phyloP scores from a whole-genome alignment of 768 basidiomycete genomes.

The Russula brevipes region DNA sequence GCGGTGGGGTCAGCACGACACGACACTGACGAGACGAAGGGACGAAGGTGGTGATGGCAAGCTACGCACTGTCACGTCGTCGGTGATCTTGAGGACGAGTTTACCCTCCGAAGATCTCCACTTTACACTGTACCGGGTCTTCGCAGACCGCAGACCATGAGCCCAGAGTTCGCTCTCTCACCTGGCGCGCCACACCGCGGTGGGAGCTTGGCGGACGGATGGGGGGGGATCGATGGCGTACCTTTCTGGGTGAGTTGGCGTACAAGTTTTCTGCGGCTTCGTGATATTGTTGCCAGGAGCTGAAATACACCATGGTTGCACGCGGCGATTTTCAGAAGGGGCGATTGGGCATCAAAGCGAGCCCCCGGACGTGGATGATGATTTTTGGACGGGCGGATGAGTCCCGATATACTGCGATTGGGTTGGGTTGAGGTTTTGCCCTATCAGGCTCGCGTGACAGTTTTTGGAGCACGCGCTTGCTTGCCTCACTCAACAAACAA shows the following conservation, averaged over 20 bases:
- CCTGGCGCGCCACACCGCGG: slow-evolving; percentile 26
- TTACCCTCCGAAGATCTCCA: slow-evolving; percentile 83
- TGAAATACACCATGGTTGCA: slow-evolving; percentile 79
- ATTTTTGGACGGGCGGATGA: neutral
- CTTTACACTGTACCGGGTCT: slow-evolving; percentile 91
- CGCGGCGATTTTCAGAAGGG: neutral
- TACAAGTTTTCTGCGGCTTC: slow-evolving; percentile 87
- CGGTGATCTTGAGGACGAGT: slow-evolving; percentile 90
- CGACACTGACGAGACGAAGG: neutral
- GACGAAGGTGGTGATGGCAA: neutral
- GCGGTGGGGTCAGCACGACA: no score
- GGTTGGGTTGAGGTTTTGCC: no score
- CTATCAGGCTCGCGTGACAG: no score
- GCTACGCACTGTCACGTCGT: slow-evolving; percentile 72
- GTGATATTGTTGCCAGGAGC: slow-evolving; percentile 85
- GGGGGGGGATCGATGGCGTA: slow-evolving; percentile 29
- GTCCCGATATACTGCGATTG: no score
- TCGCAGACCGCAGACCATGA: neutral
- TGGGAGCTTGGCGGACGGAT: neutral
- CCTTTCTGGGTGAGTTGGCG: slow-evolving; percentile 68
- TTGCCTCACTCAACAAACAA: no score
- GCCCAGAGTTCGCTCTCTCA: neutral
- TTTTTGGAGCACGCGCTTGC: neutral
- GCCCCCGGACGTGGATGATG: neutral
- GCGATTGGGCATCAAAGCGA: slow-evolving; percentile 19